Evolutionary conservation across 345 rosid genomes (phyloP), one percentile per base, ranked within the genome.

Genomic region (Garcia nutans): DNA sequence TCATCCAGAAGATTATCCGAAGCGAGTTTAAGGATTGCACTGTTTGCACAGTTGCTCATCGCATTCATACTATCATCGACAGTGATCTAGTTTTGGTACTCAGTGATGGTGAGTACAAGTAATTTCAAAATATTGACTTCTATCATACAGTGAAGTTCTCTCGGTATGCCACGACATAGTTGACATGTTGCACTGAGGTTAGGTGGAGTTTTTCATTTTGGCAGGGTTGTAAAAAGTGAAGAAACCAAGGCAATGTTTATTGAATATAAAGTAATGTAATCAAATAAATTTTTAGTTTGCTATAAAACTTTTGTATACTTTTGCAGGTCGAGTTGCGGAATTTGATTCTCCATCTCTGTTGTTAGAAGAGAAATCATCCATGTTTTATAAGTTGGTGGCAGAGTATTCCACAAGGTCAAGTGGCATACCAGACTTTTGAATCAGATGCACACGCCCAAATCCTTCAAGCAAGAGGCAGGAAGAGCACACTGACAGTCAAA

Each of bases 21-120:
- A 89, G 92, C 1, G 98, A 96, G 88, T 96, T 96, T 81, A 79
- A 89, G 82, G 78, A 89, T 77, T 96, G 99, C 83, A 96, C 98
- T 0, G 99, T 96, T 61, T 91, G 96, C 88, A 96, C 99, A 37
- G 93, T 96, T 77, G 99, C 99, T 15, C 99, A 96, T 82, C 97
- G 98, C 28, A 96, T 96, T 80, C 98, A 97, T 55, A 93, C 99
- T 52, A 98, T 96, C 52, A 93, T 96, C 10, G 98, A 96, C 85
- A 96, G 99, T 73, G 99, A 96, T 84, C 86, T 92, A 17, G 99
- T 96, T 82, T 87, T 96, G 85, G 98, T 96, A 76, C 97, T 96
- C 52, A 92, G 92, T 82, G 98, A 96, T 64, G 99, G 99, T 93
- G 68, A 11, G 93, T 76, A 75, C 71, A 19, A 23, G 24, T 56